Evolutionary conservation across 2,329 filamentous ascomycete genomes (phyloP).

Genomic region (Didymellaceae sp.): DNA sequence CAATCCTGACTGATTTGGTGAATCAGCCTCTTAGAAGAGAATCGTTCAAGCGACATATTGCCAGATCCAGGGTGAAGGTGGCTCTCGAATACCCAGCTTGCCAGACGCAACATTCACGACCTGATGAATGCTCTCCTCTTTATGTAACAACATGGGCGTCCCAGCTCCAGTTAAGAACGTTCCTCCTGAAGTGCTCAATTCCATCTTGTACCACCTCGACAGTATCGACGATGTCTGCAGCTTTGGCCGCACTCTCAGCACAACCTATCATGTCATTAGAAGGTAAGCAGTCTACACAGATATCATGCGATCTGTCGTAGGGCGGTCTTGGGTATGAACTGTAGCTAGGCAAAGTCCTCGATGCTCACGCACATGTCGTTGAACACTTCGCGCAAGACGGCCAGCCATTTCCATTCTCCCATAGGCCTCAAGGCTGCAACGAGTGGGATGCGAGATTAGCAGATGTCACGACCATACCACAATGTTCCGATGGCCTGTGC

Average conservation of each 20-base stretch:
- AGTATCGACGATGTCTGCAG: slow-evolving; percentile 39
- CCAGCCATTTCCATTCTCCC: slow-evolving; percentile 1
- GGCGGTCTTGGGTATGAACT: slow-evolving; percentile 26
- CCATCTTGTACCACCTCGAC: slow-evolving; percentile 25
- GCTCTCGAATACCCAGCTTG: no score
- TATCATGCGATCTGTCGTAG: slow-evolving; percentile 32
- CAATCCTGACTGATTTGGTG: no score
- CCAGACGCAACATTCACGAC: no score
- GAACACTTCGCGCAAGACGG: slow-evolving; percentile 15
- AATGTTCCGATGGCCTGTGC: slow-evolving; percentile 7
- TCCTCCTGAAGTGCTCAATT: slow-evolving; percentile 27
- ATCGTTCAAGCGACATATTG: no score
- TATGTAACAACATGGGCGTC: no score
- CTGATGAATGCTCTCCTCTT: no score
- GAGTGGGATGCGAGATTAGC: slow-evolving; percentile 1
- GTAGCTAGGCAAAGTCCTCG: slow-evolving; percentile 28
- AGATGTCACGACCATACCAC: neutral
- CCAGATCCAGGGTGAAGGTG: no score
- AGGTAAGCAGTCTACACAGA: slow-evolving; percentile 20
- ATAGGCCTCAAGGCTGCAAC: neutral
- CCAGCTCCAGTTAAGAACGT: no score
- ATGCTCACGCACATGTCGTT: slow-evolving; percentile 29
- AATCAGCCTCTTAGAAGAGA: no score
- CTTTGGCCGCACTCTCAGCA: slow-evolving; percentile 27
- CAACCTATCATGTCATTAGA: slow-evolving; percentile 18